Evolutionary conservation across 2,329 filamentous ascomycete genomes (phyloP).

Genomic region (Chaetomiaceae sp.): DNA sequence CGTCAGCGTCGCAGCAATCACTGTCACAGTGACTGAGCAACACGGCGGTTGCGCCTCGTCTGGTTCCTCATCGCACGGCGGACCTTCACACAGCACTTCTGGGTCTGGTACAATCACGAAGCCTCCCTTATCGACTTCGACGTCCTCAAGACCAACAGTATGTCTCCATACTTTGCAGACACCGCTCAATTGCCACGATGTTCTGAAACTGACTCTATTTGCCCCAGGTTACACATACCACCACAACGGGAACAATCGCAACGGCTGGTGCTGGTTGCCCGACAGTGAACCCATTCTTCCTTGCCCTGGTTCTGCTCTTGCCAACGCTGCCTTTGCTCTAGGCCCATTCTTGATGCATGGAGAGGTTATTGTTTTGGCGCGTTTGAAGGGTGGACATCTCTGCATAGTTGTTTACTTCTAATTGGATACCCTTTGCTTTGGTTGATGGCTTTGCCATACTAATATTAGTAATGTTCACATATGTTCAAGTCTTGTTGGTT

Average conservation of each 20-base stretch:
- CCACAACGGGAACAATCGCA: neutral
- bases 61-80: neutral
- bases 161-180: too few relatives aligned
- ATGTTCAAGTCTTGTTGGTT: too few relatives aligned
- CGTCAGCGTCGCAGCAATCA: conserved; percentile 3
- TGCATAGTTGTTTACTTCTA: too few relatives aligned
- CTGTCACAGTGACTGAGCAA: conserved; percentile 11
- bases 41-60: neutral
- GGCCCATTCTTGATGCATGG: neutral
- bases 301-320: neutral
- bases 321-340: neutral
- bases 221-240: neutral
- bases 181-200: too few relatives aligned
- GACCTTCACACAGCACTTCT: neutral
- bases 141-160: neutral
- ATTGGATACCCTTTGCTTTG: neutral
- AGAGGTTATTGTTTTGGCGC: neutral
- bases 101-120: neutral
- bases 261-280: neutral
- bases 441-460: neutral
- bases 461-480: too few relatives aligned
- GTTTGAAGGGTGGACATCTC: neutral
- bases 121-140: conserved; percentile 1
- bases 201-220: neutral
- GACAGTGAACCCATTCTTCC: neutral